Conservation (phyloP, 2,329 filamentous ascomycete genomes). For the Penicillium sp. region DNA sequence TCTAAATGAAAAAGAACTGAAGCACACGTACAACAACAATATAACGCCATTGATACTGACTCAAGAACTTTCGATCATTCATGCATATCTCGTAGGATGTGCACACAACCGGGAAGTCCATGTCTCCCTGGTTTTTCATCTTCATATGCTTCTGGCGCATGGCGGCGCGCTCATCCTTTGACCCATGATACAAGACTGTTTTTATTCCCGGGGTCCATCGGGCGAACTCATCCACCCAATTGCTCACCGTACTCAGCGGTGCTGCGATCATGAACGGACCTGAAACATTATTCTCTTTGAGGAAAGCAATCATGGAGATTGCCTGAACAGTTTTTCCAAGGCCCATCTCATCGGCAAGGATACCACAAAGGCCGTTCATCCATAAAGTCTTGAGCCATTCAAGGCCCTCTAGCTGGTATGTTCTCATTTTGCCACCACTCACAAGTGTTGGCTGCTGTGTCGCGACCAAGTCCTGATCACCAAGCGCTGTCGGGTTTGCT, state of each 20-base stretch:
- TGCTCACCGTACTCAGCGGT: conserved; percentile 85
- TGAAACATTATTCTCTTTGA: conserved; percentile 82
- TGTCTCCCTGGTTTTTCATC: conserved; percentile 62
- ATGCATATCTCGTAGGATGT: conserved; percentile 97
- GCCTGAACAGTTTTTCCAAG: conserved; percentile 90
- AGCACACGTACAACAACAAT: conserved; percentile 73
- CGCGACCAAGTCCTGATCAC: conserved; percentile 69
- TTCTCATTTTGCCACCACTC: conserved; percentile 83
- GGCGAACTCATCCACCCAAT: conserved; percentile 93
- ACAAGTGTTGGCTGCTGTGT: conserved; percentile 84
- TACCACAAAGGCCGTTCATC: conserved; percentile 89
- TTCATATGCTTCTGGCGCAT: conserved; percentile 73
- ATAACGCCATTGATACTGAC: conserved; percentile 90
- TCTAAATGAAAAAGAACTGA: not conserved
- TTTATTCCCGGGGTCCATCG: conserved; percentile 89
- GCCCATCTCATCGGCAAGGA: conserved; percentile 92
- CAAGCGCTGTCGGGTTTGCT: conserved; percentile 60
- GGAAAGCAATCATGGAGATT: conserved; percentile 79
- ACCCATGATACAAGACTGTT: conserved; percentile 87
- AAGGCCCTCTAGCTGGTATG: conserved; percentile 89
- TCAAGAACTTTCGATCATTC: conserved; percentile 77
- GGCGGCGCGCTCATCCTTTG: conserved; percentile 70
- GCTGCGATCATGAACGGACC: conserved; percentile 91
- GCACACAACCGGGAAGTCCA: conserved; percentile 84
- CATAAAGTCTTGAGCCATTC: conserved; percentile 85